Base-by-base conservation (phyloP, 345 rosid genomes). In the Arabidopsis suecica region DNA sequence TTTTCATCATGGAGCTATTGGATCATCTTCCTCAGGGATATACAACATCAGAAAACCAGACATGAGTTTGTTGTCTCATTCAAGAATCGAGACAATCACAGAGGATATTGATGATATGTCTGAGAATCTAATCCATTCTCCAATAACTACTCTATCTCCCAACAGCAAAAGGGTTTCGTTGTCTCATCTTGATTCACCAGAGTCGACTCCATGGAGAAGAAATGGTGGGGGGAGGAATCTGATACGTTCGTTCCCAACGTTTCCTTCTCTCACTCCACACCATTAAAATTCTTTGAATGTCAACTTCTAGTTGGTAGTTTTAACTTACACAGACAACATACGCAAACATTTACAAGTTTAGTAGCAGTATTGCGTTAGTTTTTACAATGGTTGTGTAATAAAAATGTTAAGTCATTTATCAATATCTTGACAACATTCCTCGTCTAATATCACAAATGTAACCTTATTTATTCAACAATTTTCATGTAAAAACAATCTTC, bases 141-240 rank as follows among this genome's bases (percentile, higher is more conserved):
- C 94, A 3, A 55, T 53, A 7, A 47, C 78, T 1, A 0, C 66
- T 70, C 66, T 70, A 33, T 91, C 97, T 64, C 98, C 98, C 37
- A 93, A 91, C 82, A 82, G 91, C 75, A 93, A 85, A 90, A 91
- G 98, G 82, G 86, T 91, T 55, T 89, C 90, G 75, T 86, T 90
- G 22, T 88, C 92, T n/a, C 84, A 82, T 16, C 71, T 56, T 4
- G 83, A 82, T 78, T 65, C 72, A 13, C 71, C 85, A 11, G 85
- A 90, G 55, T 81, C 87, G 12, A 82, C 86, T 18, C 90, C 91
- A 3, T 83, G 83, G 49, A 84, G 74, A 83, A 83, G 71, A 82
- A 87, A 49, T 30, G 63, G 91, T 32, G 91, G 89, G 37, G 91
- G 89, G 37, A 85, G 91, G 80, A 91, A 88, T 83, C 68, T 89